Evolutionary conservation across 139 green algal species (phyloP).

Genomic region (Closterium sp.): DNA sequence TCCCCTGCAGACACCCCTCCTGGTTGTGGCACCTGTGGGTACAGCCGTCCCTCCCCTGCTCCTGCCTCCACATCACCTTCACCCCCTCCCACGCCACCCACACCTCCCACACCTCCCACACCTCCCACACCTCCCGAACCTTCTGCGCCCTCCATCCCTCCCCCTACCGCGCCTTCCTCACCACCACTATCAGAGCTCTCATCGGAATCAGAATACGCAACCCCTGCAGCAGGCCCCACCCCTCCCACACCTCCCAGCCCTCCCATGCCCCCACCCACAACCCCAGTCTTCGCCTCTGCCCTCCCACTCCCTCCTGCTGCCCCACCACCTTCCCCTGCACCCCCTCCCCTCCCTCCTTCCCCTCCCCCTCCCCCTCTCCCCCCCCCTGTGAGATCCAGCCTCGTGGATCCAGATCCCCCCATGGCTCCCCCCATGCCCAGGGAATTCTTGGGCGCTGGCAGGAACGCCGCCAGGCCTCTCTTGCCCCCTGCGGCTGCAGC

Average conservation of each 20-base stretch:
- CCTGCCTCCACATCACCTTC: neutral
- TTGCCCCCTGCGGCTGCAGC: constrained; percentile 14
- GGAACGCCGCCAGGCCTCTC: constrained; percentile 27
- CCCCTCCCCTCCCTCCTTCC: constrained; percentile 43
- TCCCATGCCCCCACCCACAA: neutral
- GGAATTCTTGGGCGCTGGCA: constrained; percentile 37
- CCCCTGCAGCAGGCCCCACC: neutral
- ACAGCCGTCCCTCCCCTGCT: neutral
- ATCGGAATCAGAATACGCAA: neutral
- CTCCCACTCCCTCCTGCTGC: neutral
- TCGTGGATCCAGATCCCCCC: neutral
- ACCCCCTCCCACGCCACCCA: neutral
- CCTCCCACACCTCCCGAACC: neutral
- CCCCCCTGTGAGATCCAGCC: neutral
- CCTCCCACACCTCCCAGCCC: neutral
- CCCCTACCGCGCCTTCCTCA: neutral
- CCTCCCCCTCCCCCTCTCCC: neutral
- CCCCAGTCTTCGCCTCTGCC: neutral
- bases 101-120: neutral
- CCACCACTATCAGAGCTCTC: neutral
- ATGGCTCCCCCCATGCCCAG: constrained; percentile 15
- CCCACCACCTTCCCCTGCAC: neutral
- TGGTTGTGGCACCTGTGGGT: neutral
- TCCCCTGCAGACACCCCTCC: neutral
- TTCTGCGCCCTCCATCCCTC: too few species aligned